phyloP scores from a whole-genome alignment of 768 basidiomycete species.

The Trametes cubensis region DNA sequence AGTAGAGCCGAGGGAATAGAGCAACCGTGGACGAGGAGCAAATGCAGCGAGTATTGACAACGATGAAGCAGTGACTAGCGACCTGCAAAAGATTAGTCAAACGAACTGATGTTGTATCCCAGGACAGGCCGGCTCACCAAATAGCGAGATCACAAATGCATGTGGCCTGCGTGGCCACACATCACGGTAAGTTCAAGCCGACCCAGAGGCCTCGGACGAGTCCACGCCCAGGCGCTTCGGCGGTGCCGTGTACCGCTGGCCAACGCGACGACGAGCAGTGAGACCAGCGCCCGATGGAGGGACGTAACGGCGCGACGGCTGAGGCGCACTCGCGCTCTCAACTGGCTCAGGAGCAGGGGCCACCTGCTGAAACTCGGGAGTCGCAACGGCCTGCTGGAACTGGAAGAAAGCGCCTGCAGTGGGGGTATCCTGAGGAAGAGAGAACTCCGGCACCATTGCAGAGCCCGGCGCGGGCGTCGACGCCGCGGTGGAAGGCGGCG shows the following conservation, averaged over 20 bases:
- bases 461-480: no score
- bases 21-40: not conserved
- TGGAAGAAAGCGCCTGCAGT: no score
- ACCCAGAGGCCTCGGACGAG: not conserved
- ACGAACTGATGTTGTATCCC: no score
- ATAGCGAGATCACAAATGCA: not conserved
- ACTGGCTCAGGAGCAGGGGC: not conserved
- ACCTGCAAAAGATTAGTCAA: not conserved
- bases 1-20: not conserved
- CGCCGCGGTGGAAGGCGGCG: no score
- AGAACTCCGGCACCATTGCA: no score
- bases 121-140: no score
- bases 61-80: not conserved
- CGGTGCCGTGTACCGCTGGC: not conserved
- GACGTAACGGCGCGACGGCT: slow-evolving; percentile 4
- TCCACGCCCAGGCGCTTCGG: not conserved
- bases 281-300: slow-evolving; percentile 15
- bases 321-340: not conserved
- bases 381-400: not conserved
- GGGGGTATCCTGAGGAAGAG: no score
- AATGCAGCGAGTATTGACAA: not conserved
- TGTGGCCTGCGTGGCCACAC: not conserved
- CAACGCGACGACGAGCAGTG: slow-evolving; percentile 11
- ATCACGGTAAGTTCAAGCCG: not conserved
- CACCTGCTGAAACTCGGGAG: not conserved